Conservation (phyloP, 805 yeast species). For the Kluyveromyces starmeri region DNA sequence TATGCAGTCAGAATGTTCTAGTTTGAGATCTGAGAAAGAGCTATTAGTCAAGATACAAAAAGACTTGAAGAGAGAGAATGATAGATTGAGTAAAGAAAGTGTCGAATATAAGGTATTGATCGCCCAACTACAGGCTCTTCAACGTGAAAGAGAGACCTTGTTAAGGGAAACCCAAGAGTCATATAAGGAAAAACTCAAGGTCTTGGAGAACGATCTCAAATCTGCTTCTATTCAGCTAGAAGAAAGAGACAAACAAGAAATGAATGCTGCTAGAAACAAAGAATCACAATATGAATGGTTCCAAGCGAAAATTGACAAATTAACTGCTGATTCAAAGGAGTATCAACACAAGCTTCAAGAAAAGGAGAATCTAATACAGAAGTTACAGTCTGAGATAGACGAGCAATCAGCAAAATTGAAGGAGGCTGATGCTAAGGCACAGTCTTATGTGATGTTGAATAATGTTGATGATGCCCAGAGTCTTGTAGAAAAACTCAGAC, state of each 20-base stretch:
- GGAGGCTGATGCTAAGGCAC: constrained; percentile 19
- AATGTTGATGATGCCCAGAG: constrained; percentile 20
- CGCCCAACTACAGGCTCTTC: constrained; percentile 49
- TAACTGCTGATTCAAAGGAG: constrained; percentile 35
- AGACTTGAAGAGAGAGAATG: constrained; percentile 44
- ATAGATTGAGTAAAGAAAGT: constrained; percentile 48
- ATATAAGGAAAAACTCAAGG: constrained; percentile 39
- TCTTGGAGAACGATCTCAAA: constrained; percentile 40
- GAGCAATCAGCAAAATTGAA: constrained; percentile 22
- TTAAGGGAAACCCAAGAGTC: constrained; percentile 42
- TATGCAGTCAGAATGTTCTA: constrained; percentile 37
- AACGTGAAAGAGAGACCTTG: constrained; percentile 50
- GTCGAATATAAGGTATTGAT: constrained; percentile 48
- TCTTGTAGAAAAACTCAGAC: constrained; percentile 23
- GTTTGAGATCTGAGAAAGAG: constrained; percentile 46
- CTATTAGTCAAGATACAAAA: constrained; percentile 41
- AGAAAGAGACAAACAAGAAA: constrained; percentile 43
- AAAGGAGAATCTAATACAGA: constrained; percentile 5
- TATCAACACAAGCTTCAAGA: constrained; percentile 23
- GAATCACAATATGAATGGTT: constrained; percentile 39
- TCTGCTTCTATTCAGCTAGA: constrained; percentile 31
- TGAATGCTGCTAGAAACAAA: constrained; percentile 22
- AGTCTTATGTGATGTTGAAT: constrained; percentile 23
- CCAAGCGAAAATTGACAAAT: constrained; percentile 52
- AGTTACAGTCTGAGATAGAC: constrained; percentile 10